Percentiles rank a stretch among this genome's conserved stretches.
Evolutionary conservation across 805 yeast species (phyloP).

Genomic region (Starmerella kuoi): DNA sequence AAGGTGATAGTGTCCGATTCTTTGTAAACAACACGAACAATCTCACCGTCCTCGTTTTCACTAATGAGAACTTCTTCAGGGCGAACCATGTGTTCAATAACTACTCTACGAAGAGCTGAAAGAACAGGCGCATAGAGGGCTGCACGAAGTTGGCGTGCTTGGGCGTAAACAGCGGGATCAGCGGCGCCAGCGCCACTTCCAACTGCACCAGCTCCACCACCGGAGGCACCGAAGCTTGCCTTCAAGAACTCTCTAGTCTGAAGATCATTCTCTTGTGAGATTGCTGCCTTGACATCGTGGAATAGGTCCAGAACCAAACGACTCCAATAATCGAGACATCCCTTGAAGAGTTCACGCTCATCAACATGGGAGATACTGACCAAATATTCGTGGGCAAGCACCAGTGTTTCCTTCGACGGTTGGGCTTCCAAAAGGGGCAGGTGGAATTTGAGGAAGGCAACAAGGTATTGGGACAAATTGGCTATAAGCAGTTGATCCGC

Average conservation of each 20-base stretch:
- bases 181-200: constrained; percentile 60
- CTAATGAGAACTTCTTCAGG: constrained; percentile 97
- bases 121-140: constrained; percentile 70
- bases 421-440: constrained; percentile 41
- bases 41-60: constrained; percentile 98
- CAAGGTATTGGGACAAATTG: constrained; percentile 85
- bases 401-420: constrained; percentile 45
- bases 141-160: constrained; percentile 43
- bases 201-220: constrained; percentile 28
- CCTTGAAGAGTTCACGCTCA: constrained; percentile 91
- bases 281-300: constrained; percentile 73
- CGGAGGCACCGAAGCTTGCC: constrained; percentile 26
- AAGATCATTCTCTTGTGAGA: constrained; percentile 60
- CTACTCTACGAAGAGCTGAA: constrained; percentile 76
- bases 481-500: constrained; percentile 88
- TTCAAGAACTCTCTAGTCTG: constrained; percentile 47
- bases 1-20: constrained; percentile 94
- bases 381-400: constrained; percentile 67
- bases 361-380: constrained; percentile 79
- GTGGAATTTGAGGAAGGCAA: constrained; percentile 72
- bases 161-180: constrained; percentile 37
- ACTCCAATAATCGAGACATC: constrained; percentile 91
- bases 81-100: constrained; percentile 93
- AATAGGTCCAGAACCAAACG: constrained; percentile 70
- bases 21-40: constrained; percentile 91